Evolutionary conservation across 768 basidiomycete species (phyloP).

Genomic region (Trametes coccinea): DNA sequence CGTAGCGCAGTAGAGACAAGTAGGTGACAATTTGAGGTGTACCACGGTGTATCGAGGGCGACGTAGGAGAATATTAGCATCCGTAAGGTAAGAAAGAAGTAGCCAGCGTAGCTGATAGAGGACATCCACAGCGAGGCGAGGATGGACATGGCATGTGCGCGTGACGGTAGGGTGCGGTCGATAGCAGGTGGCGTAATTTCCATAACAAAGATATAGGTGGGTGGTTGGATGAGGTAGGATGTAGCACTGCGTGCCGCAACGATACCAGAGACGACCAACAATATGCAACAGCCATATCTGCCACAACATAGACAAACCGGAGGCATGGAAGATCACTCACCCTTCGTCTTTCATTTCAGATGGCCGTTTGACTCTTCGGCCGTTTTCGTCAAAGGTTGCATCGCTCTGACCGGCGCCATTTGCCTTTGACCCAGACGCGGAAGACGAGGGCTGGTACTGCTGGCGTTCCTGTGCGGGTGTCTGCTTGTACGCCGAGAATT

Average conservation of each 20-base stretch:
- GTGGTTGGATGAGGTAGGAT: constrained; percentile 3
- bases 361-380: constrained; percentile 54
- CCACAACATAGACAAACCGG: neutral
- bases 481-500: constrained; percentile 30
- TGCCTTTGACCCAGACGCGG: constrained; percentile 23
- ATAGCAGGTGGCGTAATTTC: constrained; percentile 13
- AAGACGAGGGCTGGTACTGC: constrained; percentile 10
- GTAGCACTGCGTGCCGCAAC: constrained; percentile 16
- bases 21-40: constrained; percentile 22
- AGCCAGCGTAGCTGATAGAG: constrained; percentile 11
- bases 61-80: constrained; percentile 24
- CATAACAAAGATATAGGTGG: constrained; percentile 11
- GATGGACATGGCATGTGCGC: neutral
- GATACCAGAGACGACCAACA: neutral
- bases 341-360: constrained; percentile 97
- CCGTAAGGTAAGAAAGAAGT: constrained; percentile 21
- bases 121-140: constrained; percentile 6
- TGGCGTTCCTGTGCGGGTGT: constrained; percentile 28
- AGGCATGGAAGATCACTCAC: constrained; percentile 52
- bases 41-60: constrained; percentile 11
- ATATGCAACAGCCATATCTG: neutral
- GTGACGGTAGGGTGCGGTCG: constrained; percentile 9
- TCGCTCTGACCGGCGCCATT: constrained; percentile 35
- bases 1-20: constrained; percentile 23
- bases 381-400: constrained; percentile 48